A percentile compares a stretch with the other conserved stretches of the same genome.
phyloP scores from a whole-genome alignment of 2,329 filamentous ascomycete genomes.

The Sporothrix sp. region DNA sequence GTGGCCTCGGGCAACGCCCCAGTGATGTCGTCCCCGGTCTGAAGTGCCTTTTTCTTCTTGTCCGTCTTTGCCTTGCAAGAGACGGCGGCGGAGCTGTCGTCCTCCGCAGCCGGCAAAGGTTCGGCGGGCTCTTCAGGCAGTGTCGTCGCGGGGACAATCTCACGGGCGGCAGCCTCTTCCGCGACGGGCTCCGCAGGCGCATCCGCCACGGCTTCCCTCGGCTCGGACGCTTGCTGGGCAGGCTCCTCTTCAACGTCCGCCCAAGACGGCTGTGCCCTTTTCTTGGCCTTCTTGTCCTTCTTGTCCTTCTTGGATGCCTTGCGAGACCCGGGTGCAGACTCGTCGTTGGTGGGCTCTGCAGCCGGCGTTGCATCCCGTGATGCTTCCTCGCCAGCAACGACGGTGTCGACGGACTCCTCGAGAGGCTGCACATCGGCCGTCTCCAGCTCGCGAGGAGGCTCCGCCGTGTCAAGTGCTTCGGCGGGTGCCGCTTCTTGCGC shows the following conservation, averaged over 20 bases:
- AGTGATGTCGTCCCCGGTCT: slow-evolving; percentile 1
- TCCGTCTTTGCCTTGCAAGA: slow-evolving; percentile 28
- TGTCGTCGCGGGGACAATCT: too few relatives aligned
- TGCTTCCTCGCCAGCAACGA: too few relatives aligned
- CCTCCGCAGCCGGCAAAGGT: neutral
- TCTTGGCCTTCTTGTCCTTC: neutral
- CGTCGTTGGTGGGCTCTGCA: neutral
- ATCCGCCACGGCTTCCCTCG: too few relatives aligned
- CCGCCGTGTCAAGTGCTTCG: too few relatives aligned
- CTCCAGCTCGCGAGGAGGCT: too few relatives aligned
- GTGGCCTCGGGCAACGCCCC: too few relatives aligned
- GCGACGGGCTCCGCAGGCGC: too few relatives aligned
- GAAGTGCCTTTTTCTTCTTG: slow-evolving; percentile 13
- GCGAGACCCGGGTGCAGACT: neutral
- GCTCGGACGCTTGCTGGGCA: neutral
- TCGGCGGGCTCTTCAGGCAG: neutral
- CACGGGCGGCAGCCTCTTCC: neutral
- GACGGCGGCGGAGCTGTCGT: neutral
- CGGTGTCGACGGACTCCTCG: too few relatives aligned
- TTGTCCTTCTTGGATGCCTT: slow-evolving; percentile 2
- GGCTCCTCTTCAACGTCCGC: neutral
- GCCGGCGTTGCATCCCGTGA: too few relatives aligned
- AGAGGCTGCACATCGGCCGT: too few relatives aligned
- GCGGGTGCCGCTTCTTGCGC: too few relatives aligned
- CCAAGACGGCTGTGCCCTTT: neutral